A percentile compares a stretch with the other conserved stretches of the same genome.
Evolutionary conservation across 2,329 filamentous ascomycete genomes (phyloP).

Genomic region (Pyrenophora seminiperda): DNA sequence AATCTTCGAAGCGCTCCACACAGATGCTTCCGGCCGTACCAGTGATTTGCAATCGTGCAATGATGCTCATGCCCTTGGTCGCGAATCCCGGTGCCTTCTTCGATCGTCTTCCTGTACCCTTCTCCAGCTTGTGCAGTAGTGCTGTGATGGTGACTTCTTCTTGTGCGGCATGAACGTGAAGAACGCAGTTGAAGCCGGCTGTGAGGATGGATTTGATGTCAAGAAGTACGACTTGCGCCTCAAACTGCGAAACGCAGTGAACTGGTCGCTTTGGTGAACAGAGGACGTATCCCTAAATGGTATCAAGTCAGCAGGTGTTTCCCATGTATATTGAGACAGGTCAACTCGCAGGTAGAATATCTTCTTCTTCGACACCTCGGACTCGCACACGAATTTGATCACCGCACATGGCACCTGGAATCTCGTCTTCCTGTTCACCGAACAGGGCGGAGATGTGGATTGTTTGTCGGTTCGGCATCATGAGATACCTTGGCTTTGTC

Average conservation of each 20-base stretch:
- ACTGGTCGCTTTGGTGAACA: slow-evolving; percentile 94
- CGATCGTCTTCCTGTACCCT: slow-evolving; percentile 90
- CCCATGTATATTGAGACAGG: not conserved
- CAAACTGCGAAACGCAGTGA: slow-evolving; percentile 85
- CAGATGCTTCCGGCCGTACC: slow-evolving; percentile 86
- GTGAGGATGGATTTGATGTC: slow-evolving; percentile 93
- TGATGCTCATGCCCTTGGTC: slow-evolving; percentile 80
- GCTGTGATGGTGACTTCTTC: slow-evolving; percentile 93
- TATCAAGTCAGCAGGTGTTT: not conserved
- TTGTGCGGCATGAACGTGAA: slow-evolving; percentile 96
- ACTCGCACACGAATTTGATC: slow-evolving; percentile 93
- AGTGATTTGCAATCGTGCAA: slow-evolving; percentile 86
- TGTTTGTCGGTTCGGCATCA: slow-evolving; percentile 93
- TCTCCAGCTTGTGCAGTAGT: slow-evolving; percentile 91
- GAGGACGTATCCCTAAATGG: slow-evolving; percentile 72
- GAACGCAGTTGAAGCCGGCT: slow-evolving; percentile 95
- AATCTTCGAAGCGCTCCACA: slow-evolving; percentile 93
- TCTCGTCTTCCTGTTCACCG: slow-evolving; percentile 94
- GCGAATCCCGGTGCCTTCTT: slow-evolving; percentile 93
- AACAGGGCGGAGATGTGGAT: slow-evolving; percentile 85
- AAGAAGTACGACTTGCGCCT: slow-evolving; percentile 94
- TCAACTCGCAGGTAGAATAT: slow-evolving; percentile 72
- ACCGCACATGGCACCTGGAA: slow-evolving; percentile 79
- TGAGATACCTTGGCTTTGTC: slow-evolving; percentile 73
- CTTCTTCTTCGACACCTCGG: slow-evolving; percentile 95